Conservation (phyloP, 768 basidiomycete genomes). For the Mycena alexandri region DNA sequence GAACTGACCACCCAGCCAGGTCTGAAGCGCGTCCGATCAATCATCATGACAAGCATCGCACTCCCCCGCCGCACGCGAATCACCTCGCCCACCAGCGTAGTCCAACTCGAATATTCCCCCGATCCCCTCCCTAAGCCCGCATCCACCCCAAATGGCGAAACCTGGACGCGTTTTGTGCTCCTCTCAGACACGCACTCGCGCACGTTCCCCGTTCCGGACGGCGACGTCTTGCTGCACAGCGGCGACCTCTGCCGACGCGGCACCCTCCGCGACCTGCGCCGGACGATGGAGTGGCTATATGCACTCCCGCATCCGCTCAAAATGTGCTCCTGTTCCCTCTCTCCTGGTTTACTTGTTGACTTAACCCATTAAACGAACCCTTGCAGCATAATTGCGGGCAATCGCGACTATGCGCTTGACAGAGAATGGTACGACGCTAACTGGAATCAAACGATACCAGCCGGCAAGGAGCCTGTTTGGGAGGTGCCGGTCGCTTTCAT, state of each 20-base stretch:
- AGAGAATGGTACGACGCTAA: slow-evolving; percentile 56
- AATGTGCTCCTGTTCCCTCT: slow-evolving; percentile 50
- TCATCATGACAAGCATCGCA: slow-evolving; percentile 11
- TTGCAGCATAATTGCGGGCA: slow-evolving; percentile 80
- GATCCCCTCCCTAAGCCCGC: slow-evolving; percentile 45
- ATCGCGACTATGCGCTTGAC: slow-evolving; percentile 70
- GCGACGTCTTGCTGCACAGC: slow-evolving; percentile 75
- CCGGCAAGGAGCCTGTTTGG: slow-evolving; percentile 48
- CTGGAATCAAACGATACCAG: slow-evolving; percentile 42
- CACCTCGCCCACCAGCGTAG: slow-evolving; percentile 45
- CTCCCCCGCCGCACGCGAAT: slow-evolving; percentile 24
- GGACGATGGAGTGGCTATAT: slow-evolving; percentile 70
- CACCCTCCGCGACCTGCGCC: slow-evolving; percentile 55
- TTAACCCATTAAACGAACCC: too few relatives aligned
- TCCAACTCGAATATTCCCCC: slow-evolving; percentile 54
- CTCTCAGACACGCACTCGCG: slow-evolving; percentile 69
- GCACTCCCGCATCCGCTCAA: slow-evolving; percentile 59
- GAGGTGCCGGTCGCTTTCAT: slow-evolving; percentile 23
- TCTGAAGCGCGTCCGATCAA: background rate
- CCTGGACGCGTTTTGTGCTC: slow-evolving; percentile 71
- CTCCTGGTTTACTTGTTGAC: too few relatives aligned
- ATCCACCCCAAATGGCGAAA: too few relatives aligned
- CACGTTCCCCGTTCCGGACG: slow-evolving; percentile 62
- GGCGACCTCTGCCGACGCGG: slow-evolving; percentile 75
- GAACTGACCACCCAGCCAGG: background rate